Evolutionary conservation across 202 grass and related monocot genomes (phyloP), one percentile per base, ranked within the genome.

Genomic region (Dendrocalamus latiflorus): DNA sequence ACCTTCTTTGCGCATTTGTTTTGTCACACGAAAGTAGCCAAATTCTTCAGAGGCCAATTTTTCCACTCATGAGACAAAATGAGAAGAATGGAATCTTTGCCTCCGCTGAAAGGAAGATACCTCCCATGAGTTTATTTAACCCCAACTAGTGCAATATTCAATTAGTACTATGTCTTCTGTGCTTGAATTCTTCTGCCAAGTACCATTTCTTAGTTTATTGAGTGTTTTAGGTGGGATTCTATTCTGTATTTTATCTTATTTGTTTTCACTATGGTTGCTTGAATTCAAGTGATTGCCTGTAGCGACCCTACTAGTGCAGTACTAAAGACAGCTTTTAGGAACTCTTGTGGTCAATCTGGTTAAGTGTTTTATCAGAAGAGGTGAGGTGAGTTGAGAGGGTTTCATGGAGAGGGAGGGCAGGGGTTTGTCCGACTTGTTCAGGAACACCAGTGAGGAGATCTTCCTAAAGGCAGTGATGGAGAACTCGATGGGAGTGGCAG

Each of bases 361-460:
- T n/a, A 18, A 50, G 66, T 73, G 78, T 70, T 89, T 86, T 45
- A 38, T 60, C 59, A 42, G 37, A 48, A 45, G 72, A 65, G 65
- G 64, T 24, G 64, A 70, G 78, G 36, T 70, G 67, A 72, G 58
- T 17, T 45, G 59, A 68, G 77, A 70, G 66, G 50, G 9, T n/a
- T 89, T 76, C 72, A 87, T 89, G 89, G 86, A 94, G 81, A 91
- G 89, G 89, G 86, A 85, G 68, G 86, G 89, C 24, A 80, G 89
- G 66, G 86, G 89, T 17, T 45, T 89, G 8, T 85, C 92, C 21
- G 92, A 94, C 74, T 71, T 94, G 81, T 84, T 91, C 70, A 76
- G 92, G 84, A 94, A 91, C 76, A 91, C 92, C 26, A 94, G 85
- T 51, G 92, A 94, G 28, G 92, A 91, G 84, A 94, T 94, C 59